These are phyloP conservation scores for Suillus brevipes DNA, from an alignment of 768 basidiomycete genomes.

Conservation along the genomic window DNA sequence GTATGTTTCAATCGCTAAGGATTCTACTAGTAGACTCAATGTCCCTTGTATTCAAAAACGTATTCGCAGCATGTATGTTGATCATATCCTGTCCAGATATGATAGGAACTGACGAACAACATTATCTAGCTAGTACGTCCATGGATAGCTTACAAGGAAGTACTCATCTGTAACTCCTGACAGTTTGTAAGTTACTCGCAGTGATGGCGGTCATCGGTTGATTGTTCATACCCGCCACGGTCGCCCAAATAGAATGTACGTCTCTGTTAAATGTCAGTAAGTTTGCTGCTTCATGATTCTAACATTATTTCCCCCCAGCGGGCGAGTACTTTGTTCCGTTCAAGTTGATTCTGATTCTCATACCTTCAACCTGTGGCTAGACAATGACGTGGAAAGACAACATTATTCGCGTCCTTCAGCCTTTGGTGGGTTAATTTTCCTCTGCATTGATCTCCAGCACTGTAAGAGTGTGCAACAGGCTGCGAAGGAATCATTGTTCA, in stretches of 20 bases:
- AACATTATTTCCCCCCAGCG: neutral
- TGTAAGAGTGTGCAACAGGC: neutral
- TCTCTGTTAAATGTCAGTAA: neutral
- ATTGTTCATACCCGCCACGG: neutral
- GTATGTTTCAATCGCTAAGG: neutral
- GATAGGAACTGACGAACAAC: neutral
- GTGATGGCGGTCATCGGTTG: neutral
- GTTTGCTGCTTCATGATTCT: neutral
- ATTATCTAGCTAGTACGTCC: neutral
- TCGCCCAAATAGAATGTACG: neutral
- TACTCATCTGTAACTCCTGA: neutral
- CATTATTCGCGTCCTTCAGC: neutral
- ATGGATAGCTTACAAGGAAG: neutral
- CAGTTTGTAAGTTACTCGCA: neutral
- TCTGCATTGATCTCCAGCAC: neutral
- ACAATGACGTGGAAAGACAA: fast-evolving
- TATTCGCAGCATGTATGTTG: neutral
- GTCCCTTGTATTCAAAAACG: too few relatives aligned
- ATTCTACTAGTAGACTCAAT: too few relatives aligned
- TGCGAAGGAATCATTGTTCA: neutral
- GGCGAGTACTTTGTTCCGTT: neutral
- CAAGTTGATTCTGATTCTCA: neutral
- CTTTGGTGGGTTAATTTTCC: neutral
- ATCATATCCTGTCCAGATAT: neutral
- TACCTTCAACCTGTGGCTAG: neutral